Base-by-base conservation (phyloP, 495 filamentous ascomycete genomes). In the Neurospora sp. region DNA sequence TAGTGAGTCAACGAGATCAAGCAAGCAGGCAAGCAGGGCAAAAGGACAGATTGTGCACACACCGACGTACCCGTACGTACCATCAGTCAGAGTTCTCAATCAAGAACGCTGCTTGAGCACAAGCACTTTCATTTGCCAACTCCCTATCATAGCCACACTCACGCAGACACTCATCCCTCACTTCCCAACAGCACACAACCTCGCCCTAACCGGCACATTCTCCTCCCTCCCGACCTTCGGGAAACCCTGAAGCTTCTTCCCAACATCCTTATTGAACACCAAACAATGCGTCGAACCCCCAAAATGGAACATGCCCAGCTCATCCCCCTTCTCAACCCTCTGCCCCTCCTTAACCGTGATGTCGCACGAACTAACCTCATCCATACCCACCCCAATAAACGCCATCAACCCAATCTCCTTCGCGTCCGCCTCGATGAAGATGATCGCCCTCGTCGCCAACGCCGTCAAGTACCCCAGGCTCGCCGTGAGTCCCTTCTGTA, bases 251-350 rank as follows among this genome's bases (percentile, higher is more conserved):
- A 86, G 74, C 62, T 78, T 79, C 54, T 35, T 62, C 3, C 54
- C 54, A 46, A 84, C 82, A 10, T 78, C 83, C 71, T 81, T 75
- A 11, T 84, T 74, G 72, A 93, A 92, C 1, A 93, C 74, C 75
- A 93, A 74, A 73, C 88, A 90, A 75, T 91, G 86, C 6, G 87
- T 89, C 11, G 86, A 89, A 5, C 91, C 91, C 16, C 91, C 91
- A 80, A 90, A 92, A 78, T 92, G 91, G 79, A 93, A 93, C 90
- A 91, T 92, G 27, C 90, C 91, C 46, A 89, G 81, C 78, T 91
- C 80, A 10, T 92, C 88, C 18, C 91, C 91, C 81, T 92, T 92
- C 14, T 78, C 80, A 69, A 93, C 75, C 41, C 83, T 81, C 78
- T 92, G 84, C 0, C 90, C 91, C 70, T 88, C 85, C 72, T 82